Percentiles rank a stretch among this genome's conserved stretches.
phyloP scores from a whole-genome alignment of 2,329 filamentous ascomycete genomes.

The Madurella mycetomatis region DNA sequence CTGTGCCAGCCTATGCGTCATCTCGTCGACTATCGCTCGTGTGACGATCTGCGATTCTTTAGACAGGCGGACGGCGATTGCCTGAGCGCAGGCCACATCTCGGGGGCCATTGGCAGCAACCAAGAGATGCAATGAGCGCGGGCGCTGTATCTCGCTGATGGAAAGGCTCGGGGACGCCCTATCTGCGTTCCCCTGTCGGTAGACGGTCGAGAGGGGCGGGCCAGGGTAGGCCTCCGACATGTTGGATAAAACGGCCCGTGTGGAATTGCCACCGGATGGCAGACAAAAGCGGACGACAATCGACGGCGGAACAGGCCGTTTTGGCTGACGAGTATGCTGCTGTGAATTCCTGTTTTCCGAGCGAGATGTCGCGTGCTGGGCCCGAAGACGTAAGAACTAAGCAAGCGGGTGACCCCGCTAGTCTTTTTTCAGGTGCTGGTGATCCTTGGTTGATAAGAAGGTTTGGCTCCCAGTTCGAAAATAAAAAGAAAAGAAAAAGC shows the following conservation, averaged over 20 bases:
- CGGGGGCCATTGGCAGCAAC: conserved; percentile 62
- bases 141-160: conserved; percentile 36
- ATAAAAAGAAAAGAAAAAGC: no score
- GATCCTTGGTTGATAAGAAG: no score
- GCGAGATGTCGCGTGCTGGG: no score
- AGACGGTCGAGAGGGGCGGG: neutral
- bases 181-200: conserved; percentile 3
- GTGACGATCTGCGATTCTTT: conserved; percentile 60
- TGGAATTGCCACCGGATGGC: neutral
- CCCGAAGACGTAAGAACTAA: no score
- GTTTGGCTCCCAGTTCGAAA: no score
- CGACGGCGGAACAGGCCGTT: no score
- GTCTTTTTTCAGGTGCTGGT: no score
- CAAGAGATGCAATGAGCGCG: conserved; percentile 53
- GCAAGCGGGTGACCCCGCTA: no score
- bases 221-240: conserved; percentile 12
- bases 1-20: conserved; percentile 58
- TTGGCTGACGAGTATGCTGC: no score
- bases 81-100: conserved; percentile 61
- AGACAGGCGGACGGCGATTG: conserved; percentile 62
- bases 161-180: conserved; percentile 27
- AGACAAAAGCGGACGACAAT: neutral
- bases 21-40: conserved; percentile 60
- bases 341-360: no score
- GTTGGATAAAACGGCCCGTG: neutral